phyloP scores from a whole-genome alignment of 352 stramenopile species.

The Phytophthora lateralis region DNA sequence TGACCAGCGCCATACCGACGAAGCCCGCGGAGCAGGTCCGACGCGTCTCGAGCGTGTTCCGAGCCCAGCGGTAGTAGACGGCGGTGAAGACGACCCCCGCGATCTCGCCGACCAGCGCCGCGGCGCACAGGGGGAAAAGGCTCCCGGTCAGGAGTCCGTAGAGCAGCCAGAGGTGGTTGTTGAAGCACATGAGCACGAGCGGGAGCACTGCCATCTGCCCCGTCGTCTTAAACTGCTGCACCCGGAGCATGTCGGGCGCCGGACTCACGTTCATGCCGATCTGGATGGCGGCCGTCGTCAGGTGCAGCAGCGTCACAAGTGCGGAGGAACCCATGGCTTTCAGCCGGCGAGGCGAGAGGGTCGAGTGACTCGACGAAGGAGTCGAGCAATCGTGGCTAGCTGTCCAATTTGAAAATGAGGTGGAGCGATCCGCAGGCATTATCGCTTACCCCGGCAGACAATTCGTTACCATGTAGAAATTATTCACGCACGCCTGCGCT shows the following conservation, averaged over 20 bases:
- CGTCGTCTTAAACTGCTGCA: constrained; percentile 37
- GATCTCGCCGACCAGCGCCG: constrained; percentile 24
- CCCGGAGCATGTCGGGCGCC: constrained; percentile 30
- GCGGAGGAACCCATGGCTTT: constrained; percentile 30
- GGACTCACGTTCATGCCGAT: constrained; percentile 45
- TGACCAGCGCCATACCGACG: constrained; percentile 23
- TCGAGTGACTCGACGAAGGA: constrained; percentile 20
- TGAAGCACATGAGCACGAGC: constrained; percentile 48
- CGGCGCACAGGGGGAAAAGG: constrained; percentile 35
- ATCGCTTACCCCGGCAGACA: neutral
- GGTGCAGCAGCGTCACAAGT: constrained; percentile 31
- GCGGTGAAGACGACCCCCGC: constrained; percentile 26
- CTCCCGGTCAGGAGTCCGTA: constrained; percentile 38
- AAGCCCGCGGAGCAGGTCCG: constrained; percentile 15
- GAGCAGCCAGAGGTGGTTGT: constrained; percentile 49
- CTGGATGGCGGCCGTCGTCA: constrained; percentile 39
- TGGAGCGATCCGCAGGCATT: neutral
- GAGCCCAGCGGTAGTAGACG: constrained; percentile 34
- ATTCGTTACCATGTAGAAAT: constrained; percentile 4
- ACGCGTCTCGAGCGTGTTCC: constrained; percentile 19
- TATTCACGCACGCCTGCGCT: constrained; percentile 13
- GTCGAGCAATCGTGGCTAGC: constrained; percentile 28
- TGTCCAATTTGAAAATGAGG: constrained; percentile 37
- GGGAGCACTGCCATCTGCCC: constrained; percentile 45
- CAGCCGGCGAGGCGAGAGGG: constrained; percentile 38